phyloP scores from a whole-genome alignment of 495 filamentous ascomycete genomes.

The Mytilinidion resinicola region DNA sequence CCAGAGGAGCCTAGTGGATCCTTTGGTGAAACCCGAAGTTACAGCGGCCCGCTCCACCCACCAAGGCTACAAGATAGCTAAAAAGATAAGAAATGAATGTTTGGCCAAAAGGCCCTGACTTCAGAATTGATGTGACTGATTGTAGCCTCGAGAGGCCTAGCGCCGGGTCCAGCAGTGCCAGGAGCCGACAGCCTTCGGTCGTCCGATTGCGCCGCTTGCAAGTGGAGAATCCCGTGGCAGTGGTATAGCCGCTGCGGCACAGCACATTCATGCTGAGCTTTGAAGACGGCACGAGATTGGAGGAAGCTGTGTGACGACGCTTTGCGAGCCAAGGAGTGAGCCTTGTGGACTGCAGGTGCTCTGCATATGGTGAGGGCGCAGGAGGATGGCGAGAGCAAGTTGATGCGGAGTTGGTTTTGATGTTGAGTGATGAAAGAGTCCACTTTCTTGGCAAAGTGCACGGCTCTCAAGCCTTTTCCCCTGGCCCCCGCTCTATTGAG shows the following conservation, averaged over 20 bases:
- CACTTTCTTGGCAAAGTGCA: too few relatives aligned
- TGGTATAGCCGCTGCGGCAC: neutral
- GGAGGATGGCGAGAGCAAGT: neutral
- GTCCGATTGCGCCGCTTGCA: neutral
- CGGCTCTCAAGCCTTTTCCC: too few relatives aligned
- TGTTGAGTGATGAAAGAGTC: neutral
- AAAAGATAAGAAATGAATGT: neutral
- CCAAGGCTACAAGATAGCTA: too few relatives aligned
- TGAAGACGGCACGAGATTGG: neutral
- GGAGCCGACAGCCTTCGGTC: neutral
- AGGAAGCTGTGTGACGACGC: too few relatives aligned
- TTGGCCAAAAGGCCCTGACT: neutral
- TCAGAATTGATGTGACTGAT: neutral
- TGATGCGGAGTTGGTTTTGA: neutral
- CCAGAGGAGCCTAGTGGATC: too few relatives aligned
- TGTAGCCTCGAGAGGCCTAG: neutral
- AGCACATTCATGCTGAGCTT: neutral
- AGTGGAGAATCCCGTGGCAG: neutral
- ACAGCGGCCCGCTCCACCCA: too few relatives aligned
- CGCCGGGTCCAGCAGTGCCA: neutral
- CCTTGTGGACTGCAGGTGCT: neutral
- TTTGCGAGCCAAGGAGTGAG: neutral
- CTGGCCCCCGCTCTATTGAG: too few relatives aligned
- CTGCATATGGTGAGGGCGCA: too few relatives aligned
- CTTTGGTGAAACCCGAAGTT: too few relatives aligned